phyloP scores from a whole-genome alignment of 2,329 filamentous ascomycete species.

The Alternaria incomplexa region DNA sequence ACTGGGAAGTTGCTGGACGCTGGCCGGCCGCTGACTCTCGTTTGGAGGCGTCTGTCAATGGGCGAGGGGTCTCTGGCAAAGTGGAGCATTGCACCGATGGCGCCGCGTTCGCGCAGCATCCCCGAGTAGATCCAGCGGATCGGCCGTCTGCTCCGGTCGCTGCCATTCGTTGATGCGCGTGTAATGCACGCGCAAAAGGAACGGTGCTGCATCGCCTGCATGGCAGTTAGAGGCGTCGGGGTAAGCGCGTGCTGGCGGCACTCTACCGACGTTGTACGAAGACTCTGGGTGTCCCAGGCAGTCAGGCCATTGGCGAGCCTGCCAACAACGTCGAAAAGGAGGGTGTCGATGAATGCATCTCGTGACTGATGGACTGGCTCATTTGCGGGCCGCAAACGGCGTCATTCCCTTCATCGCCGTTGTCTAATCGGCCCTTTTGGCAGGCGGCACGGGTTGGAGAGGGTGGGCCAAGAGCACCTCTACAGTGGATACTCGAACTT shows the following conservation, averaged over 20 bases:
- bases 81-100: constrained; percentile 1
- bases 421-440: neutral
- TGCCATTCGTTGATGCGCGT: constrained; percentile 1
- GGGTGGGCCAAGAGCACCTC: neutral
- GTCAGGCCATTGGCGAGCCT: neutral
- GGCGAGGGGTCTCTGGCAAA: neutral
- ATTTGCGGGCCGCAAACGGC: neutral
- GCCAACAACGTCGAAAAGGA: neutral
- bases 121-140: constrained; percentile 11
- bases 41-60: constrained; percentile 1
- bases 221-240: neutral
- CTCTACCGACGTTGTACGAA: neutral
- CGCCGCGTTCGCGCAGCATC: constrained; percentile 5
- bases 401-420: neutral
- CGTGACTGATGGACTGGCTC: neutral
- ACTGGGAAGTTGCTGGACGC: neutral
- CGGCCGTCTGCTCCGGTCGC: neutral
- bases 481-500: neutral
- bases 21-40: neutral
- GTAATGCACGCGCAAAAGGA: neutral
- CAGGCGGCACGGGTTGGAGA: neutral
- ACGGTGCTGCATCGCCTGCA: neutral
- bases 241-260: neutral
- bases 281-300: neutral
- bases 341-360: neutral